Evolutionary conservation across 257 asterid species (phyloP).

Genomic region (Solanum ossicruentum): DNA sequence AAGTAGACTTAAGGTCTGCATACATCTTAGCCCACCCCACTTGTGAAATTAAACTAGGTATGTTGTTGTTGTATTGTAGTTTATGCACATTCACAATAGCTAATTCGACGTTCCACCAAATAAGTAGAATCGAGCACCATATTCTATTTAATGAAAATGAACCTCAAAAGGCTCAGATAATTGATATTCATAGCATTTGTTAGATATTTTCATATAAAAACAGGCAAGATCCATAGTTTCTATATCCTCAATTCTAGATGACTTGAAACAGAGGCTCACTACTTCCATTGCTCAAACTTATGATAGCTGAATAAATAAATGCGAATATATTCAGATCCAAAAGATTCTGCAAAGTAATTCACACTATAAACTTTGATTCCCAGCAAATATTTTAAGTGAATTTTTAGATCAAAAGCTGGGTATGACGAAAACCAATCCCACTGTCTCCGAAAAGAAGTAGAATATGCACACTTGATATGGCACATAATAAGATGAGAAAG

Average conservation of each 20-base stretch:
- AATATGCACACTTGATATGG: not conserved
- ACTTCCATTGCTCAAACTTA: not conserved
- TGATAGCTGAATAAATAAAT: not conserved
- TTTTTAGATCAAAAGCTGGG: not conserved
- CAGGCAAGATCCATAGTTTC: not conserved
- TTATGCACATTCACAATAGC: not conserved
- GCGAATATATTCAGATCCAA: not conserved
- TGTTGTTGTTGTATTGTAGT: not conserved
- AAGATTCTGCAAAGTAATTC: not conserved
- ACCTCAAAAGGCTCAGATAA: not conserved
- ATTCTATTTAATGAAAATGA: not conserved
- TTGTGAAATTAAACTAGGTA: not conserved
- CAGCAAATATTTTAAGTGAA: not conserved
- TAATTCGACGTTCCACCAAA: not conserved
- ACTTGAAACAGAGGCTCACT: not conserved
- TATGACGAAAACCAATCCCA: not conserved
- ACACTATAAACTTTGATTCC: not conserved
- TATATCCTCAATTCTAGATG: not conserved
- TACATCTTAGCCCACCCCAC: not conserved
- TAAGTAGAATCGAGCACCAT: not conserved
- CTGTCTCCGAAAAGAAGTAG: not conserved
- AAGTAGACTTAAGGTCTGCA: not conserved
- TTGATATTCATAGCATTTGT: not conserved
- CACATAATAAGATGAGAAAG: not conserved
- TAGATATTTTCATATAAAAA: not conserved